These are phyloP conservation scores for Xylaria acuta DNA, from an alignment of 495 filamentous ascomycete genomes.

Conservation along the genomic window DNA sequence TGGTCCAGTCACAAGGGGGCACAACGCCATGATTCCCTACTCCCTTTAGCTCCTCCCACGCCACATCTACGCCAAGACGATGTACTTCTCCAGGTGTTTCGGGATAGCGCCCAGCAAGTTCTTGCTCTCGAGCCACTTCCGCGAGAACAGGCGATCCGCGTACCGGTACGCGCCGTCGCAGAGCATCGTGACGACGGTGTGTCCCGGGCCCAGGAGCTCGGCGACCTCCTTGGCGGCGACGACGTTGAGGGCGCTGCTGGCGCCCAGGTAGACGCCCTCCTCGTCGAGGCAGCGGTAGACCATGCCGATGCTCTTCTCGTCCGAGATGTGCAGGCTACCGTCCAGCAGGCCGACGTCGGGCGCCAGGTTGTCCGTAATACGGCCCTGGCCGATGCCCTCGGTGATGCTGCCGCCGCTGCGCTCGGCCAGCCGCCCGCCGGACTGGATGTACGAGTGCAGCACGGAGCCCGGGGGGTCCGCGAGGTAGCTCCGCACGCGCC, in stretches of 20 bases:
- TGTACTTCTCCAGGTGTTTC: constrained; percentile 85
- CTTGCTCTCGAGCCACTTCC: constrained; percentile 87
- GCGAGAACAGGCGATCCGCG: constrained; percentile 89
- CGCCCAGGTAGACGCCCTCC: constrained; percentile 95
- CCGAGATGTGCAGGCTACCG: constrained; percentile 82
- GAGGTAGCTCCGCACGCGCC: constrained; percentile 84
- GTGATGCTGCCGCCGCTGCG: constrained; percentile 91
- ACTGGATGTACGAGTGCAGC: constrained; percentile 87
- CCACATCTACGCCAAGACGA: constrained; percentile 73
- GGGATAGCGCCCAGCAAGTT: constrained; percentile 83
- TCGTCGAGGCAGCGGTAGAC: constrained; percentile 97
- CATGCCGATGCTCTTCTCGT: constrained; percentile 97
- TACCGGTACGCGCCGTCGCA: constrained; percentile 97
- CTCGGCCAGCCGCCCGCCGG: constrained; percentile 80
- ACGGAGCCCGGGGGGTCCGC: constrained; percentile 94
- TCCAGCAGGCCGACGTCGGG: constrained; percentile 86
- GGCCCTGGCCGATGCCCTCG: constrained; percentile 96
- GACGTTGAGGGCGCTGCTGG: constrained; percentile 90
- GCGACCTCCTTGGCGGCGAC: constrained; percentile 95
- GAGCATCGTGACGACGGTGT: constrained; percentile 91
- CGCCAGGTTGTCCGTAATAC: constrained; percentile 91
- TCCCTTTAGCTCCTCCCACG: background rate
- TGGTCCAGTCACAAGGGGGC: background rate
- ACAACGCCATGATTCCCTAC: background rate
- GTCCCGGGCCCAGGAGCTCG: constrained; percentile 84